Percentiles rank a stretch among this genome's conserved stretches.
phyloP scores from a whole-genome alignment of 441 rosid species.

The Jatropha podagrica region DNA sequence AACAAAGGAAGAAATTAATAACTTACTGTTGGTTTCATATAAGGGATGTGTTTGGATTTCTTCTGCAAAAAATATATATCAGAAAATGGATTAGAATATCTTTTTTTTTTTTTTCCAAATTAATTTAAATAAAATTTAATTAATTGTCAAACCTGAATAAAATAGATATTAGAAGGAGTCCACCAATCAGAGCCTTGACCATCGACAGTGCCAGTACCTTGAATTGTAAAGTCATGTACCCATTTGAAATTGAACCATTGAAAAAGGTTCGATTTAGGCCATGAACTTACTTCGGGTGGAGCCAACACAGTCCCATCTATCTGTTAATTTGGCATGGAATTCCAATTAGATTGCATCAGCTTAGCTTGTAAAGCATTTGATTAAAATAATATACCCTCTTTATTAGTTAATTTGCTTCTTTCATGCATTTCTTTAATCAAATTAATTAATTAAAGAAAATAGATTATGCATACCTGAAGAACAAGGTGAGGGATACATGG shows the following conservation, averaged over 20 bases:
- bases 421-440: slow-evolving; percentile 8
- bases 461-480: slow-evolving; percentile 47
- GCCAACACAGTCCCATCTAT: slow-evolving; percentile 73
- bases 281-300: slow-evolving; percentile 41
- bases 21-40: slow-evolving; percentile 80
- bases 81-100: not conserved
- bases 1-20: not conserved
- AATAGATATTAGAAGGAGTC: slow-evolving; percentile 37
- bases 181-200: slow-evolving; percentile 86
- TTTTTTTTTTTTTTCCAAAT: not conserved
- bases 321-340: slow-evolving; percentile 32
- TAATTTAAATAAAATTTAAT: too few relatives aligned
- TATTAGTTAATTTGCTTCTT: not conserved
- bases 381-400: slow-evolving; percentile 19
- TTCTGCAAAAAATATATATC: slow-evolving; percentile 40
- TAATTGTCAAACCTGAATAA: slow-evolving; percentile 23
- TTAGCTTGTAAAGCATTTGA: slow-evolving; percentile 22
- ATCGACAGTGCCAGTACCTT: slow-evolving; percentile 69
- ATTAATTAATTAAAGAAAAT: slow-evolving; percentile 8
- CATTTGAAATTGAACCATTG: slow-evolving; percentile 39
- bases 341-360: slow-evolving; percentile 28
- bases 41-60: slow-evolving; percentile 45
- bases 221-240: slow-evolving; percentile 50
- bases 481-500: slow-evolving; percentile 58
- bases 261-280: slow-evolving; percentile 33